phyloP scores from a whole-genome alignment of 192 early-diverging fungal genomes.

The Coemansia sp. region DNA sequence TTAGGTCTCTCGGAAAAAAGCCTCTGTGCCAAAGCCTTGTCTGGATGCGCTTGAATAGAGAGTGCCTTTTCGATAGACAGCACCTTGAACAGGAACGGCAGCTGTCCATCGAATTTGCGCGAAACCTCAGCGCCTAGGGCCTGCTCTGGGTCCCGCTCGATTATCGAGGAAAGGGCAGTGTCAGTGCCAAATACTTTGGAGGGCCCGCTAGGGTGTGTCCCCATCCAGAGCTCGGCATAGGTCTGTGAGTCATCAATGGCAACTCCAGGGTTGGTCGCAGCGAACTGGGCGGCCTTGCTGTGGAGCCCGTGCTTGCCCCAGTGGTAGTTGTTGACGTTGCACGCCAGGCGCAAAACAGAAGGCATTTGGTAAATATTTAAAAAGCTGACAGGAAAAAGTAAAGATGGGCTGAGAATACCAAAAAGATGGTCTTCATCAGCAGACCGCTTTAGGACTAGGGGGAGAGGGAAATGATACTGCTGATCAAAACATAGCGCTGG shows the following conservation, averaged over 20 bases:
- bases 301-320: slow-evolving; percentile 88
- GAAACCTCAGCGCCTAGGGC: slow-evolving; percentile 59
- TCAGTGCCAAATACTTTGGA: slow-evolving; percentile 57
- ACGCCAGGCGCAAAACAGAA: slow-evolving; percentile 57
- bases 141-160: slow-evolving; percentile 55
- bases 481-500: background rate
- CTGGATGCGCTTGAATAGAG: slow-evolving; percentile 97
- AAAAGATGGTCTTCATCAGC: background rate
- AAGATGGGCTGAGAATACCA: background rate
- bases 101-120: slow-evolving; percentile 64
- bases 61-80: slow-evolving; percentile 84
- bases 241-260: slow-evolving; percentile 61
- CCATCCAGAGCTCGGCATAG: slow-evolving; percentile 99
- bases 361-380: background rate
- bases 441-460: background rate
- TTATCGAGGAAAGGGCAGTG: slow-evolving; percentile 49
- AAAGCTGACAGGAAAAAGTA: background rate
- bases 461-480: no score
- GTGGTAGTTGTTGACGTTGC: slow-evolving; percentile 86
- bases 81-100: slow-evolving; percentile 99
- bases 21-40: slow-evolving; percentile 77
- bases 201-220: slow-evolving; percentile 92
- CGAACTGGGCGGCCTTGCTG: slow-evolving; percentile 86
- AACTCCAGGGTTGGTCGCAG: slow-evolving; percentile 58
- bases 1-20: slow-evolving; percentile 73